Evolutionary conservation across 1,139 yeast species (phyloP).

Genomic region (Kodamaea fungicola): DNA sequence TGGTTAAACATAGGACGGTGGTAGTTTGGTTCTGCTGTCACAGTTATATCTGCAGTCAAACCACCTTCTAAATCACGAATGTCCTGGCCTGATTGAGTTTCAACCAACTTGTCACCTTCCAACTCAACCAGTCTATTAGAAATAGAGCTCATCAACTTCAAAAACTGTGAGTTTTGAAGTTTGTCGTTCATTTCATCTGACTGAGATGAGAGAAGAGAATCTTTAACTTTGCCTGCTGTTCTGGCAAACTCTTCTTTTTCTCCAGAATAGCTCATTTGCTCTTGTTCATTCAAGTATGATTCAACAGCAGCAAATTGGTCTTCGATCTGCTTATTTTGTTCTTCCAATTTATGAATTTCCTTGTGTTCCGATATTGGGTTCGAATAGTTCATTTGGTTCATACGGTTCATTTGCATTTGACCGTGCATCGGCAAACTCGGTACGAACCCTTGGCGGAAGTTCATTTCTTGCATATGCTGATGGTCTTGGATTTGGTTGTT

Average conservation of each 20-base stretch:
- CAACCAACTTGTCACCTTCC: slow-evolving; percentile 40
- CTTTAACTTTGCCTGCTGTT: slow-evolving; percentile 38
- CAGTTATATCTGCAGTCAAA: not conserved
- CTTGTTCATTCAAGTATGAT: slow-evolving; percentile 22
- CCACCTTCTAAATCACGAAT: slow-evolving; percentile 4
- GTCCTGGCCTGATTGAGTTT: slow-evolving; percentile 17
- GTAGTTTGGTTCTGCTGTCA: not conserved
- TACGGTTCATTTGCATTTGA: slow-evolving; percentile 2
- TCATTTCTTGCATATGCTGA: slow-evolving; percentile 3
- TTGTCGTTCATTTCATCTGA: slow-evolving; percentile 27
- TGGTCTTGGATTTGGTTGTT: slow-evolving; percentile 11
- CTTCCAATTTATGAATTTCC: slow-evolving; percentile 28
- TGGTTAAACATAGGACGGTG: not conserved
- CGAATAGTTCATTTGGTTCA: slow-evolving; percentile 1
- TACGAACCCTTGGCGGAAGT: slow-evolving; percentile 1
- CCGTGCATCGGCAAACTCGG: slow-evolving; percentile 3
- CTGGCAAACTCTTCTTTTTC: slow-evolving; percentile 41
- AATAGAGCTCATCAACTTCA: slow-evolving; percentile 41
- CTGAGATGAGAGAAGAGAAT: slow-evolving; percentile 25
- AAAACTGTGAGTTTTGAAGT: slow-evolving; percentile 36
- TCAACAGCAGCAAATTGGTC: slow-evolving; percentile 37
- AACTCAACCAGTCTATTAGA: slow-evolving; percentile 37
- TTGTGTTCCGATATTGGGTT: slow-evolving; percentile 23
- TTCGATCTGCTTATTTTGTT: slow-evolving; percentile 29
- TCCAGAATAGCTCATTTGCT: slow-evolving; percentile 7